phyloP scores from a whole-genome alignment of 257 asterid genomes.

The Solanum appendiculatum region DNA sequence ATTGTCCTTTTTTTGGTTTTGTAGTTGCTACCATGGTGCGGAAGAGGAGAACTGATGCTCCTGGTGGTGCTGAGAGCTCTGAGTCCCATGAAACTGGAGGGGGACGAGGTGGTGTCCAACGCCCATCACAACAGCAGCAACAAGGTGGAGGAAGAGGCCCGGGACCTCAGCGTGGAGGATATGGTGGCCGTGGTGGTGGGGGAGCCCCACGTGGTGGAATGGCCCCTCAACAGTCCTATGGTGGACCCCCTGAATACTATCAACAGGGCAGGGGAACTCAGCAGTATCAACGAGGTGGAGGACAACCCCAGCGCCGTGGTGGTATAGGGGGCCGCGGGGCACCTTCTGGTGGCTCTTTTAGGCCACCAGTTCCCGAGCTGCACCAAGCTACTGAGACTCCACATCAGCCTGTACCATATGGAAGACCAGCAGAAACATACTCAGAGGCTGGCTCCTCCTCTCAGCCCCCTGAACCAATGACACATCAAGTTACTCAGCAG shows the following conservation, averaged over 20 bases:
- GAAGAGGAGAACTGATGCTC: constrained; percentile 63
- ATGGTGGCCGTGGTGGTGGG: constrained; percentile 10
- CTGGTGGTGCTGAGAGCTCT: constrained; percentile 55
- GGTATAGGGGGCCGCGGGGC: constrained; percentile 56
- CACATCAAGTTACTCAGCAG: constrained; percentile 23
- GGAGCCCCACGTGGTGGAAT: constrained; percentile 13
- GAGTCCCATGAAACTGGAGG: constrained; percentile 43
- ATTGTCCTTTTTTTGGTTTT: constrained; percentile 3
- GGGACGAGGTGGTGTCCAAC: constrained; percentile 48
- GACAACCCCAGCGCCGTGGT: constrained; percentile 43
- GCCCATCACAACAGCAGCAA: constrained; percentile 23
- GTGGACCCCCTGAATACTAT: constrained; percentile 29
- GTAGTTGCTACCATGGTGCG: constrained; percentile 59
- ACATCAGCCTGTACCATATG: constrained; percentile 35
- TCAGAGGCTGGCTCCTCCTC: constrained; percentile 53
- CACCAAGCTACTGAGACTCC: constrained; percentile 76
- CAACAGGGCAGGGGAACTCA: constrained; percentile 24
- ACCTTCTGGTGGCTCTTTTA: constrained; percentile 55
- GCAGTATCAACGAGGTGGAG: constrained; percentile 42
- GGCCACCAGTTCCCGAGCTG: constrained; percentile 88
- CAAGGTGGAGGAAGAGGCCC: constrained; percentile 32
- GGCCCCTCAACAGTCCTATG: constrained; percentile 3
- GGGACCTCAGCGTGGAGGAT: constrained; percentile 26
- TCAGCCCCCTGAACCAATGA: constrained; percentile 29
- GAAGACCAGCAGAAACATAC: constrained; percentile 25